Conservation (phyloP, 164 flowering plant species). For the Magnolia officinalis region DNA sequence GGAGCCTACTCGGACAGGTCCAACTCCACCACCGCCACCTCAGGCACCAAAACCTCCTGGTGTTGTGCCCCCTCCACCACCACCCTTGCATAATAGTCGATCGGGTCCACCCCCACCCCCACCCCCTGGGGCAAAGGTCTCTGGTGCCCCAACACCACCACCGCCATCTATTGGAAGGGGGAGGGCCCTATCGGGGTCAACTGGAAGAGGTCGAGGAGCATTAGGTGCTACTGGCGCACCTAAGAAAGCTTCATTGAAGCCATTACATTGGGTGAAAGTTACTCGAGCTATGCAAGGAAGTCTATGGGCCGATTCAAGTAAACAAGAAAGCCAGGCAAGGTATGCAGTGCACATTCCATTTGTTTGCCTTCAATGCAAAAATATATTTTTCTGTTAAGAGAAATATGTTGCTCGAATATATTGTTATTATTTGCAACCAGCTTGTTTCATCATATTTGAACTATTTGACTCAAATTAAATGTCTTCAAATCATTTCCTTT, state of each 20-base stretch:
- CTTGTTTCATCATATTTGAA: background rate
- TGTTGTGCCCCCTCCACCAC: conserved; percentile 45
- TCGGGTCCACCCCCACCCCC: conserved; percentile 53
- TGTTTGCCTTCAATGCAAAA: background rate
- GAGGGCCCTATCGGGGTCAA: conserved; percentile 37
- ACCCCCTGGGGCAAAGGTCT: conserved; percentile 41
- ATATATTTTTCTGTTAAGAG: background rate
- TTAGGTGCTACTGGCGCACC: conserved; percentile 33
- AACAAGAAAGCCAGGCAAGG: conserved; percentile 73
- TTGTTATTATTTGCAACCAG: background rate
- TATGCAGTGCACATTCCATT: conserved; percentile 15
- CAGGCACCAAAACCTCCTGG: conserved; percentile 45
- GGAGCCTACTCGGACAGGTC: conserved; percentile 22
- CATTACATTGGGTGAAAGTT: conserved; percentile 96
- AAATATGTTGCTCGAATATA: background rate
- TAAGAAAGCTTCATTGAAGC: conserved; percentile 68
- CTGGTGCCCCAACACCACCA: conserved; percentile 57
- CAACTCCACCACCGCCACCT: conserved; percentile 41
- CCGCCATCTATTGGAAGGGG: conserved; percentile 69
- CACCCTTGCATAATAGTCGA: conserved; percentile 20
- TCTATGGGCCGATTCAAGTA: conserved; percentile 86
- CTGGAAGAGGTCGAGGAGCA: conserved; percentile 49
- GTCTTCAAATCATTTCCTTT: background rate
- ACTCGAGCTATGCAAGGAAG: conserved; percentile 96
- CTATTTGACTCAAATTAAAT: background rate